Base-by-base conservation (phyloP, 805 yeast species). In the Wickerhamiella azyma region DNA sequence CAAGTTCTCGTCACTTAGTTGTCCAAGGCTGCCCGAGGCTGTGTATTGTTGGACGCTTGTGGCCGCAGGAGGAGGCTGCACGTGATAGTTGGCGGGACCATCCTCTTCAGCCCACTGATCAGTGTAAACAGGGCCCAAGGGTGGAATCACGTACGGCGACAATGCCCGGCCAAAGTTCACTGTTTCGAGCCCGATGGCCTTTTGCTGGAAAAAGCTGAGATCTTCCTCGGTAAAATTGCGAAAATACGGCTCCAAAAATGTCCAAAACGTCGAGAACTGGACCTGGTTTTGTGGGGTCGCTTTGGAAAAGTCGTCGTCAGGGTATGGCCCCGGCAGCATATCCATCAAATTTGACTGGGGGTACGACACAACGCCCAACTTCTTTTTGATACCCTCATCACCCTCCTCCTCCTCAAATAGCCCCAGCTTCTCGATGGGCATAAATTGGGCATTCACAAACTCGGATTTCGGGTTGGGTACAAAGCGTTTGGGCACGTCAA, bases 21-120 rank as follows among this genome's bases (percentile, higher is more conserved):
- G 53, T 16, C 35, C 29, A 4, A 48, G 3, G 5, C 47, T 26
- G 7, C 58, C 56, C 5, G 17, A 14, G 5, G 58, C 54, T 14
- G 37, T 39, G 41, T 46, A 53, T 24, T 24, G 45, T 30, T 18
- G 47, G 10, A 9, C 42, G 39, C 30, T 32, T 6, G 39, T 18
- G 17, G 44, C 16, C 26, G 33, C 18, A 26, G 48, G 61, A 59
- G 19, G 48, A 4, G 65, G 53, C 4, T 49, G 46, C 11, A 50
- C 43, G 62, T 55, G 6, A 14, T 55, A 67, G 56, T 45, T 73
- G 73, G 29, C 62, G 49, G 29, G 68, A 63, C 16, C 70, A 59
- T 85, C 95, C 57, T 86, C 94, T 43, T 81, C 83, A 11, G 79
- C 74, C 97, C 98, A 92, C 5, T 76, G 71, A 37, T 85, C 86